Percentiles rank a stretch among this genome's conserved stretches.
phyloP scores from a whole-genome alignment of 2,329 filamentous ascomycete genomes.

The Rhynchosporium graminicola region DNA sequence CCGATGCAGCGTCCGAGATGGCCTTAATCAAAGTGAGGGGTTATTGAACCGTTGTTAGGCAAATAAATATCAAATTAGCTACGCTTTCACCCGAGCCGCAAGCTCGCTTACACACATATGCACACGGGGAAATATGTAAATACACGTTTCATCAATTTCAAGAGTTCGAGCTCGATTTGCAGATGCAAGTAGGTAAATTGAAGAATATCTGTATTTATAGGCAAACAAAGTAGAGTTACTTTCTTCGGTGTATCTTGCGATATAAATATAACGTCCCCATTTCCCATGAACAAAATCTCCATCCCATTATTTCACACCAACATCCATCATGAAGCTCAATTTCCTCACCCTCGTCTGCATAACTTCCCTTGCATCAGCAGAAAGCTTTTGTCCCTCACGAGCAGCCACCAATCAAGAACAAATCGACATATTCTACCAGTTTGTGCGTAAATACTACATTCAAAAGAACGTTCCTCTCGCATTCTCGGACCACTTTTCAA shows the following conservation, averaged over 20 bases:
- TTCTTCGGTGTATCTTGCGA: neutral
- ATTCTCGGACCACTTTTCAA: conserved; percentile 24
- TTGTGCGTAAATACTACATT: conserved; percentile 27
- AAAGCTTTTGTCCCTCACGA: conserved; percentile 25
- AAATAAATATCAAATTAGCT: neutral
- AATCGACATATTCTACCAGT: conserved; percentile 26
- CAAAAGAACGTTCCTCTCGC: conserved; percentile 25
- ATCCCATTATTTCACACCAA: neutral
- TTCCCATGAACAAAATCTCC: neutral
- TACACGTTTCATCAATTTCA: neutral
- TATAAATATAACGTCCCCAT: neutral
- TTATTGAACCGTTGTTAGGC: neutral
- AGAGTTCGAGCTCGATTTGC: neutral
- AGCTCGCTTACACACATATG: neutral
- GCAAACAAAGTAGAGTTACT: neutral
- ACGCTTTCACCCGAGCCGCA: neutral
- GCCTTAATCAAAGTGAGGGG: neutral
- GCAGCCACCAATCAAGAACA: conserved; percentile 21
- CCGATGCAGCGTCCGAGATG: neutral
- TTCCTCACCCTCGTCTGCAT: neutral
- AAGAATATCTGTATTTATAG: neutral
- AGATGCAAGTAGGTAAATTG: neutral
- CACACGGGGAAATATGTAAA: neutral
- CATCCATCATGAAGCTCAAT: conserved; percentile 1
- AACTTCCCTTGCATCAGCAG: neutral